These are phyloP conservation scores for Candida glaebosa DNA, from an alignment of 805 yeast genomes.

Conservation along the genomic window DNA sequence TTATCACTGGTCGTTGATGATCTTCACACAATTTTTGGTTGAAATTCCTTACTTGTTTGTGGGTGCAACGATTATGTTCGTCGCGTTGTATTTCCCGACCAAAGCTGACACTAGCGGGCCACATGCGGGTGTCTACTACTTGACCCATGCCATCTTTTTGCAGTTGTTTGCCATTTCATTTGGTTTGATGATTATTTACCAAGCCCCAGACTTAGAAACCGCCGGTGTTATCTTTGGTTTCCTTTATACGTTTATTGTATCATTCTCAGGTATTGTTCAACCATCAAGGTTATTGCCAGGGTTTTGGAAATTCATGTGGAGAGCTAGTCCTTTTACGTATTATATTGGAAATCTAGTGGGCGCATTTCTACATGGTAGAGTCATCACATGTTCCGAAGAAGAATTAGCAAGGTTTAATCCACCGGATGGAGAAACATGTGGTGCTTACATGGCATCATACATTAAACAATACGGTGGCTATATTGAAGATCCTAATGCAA, in stretches of 20 bases:
- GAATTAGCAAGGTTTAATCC: slow-evolving; percentile 30
- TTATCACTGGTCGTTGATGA: slow-evolving; percentile 64
- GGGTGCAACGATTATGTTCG: slow-evolving; percentile 27
- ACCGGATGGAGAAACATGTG: slow-evolving; percentile 64
- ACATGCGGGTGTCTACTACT: slow-evolving; percentile 34
- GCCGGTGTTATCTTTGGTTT: slow-evolving; percentile 60
- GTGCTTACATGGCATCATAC: slow-evolving; percentile 46
- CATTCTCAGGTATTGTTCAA: slow-evolving; percentile 71
- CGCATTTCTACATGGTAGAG: slow-evolving; percentile 43
- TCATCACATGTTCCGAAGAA: slow-evolving; percentile 35
- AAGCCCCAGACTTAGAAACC: slow-evolving; percentile 61
- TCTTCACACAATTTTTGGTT: slow-evolving; percentile 49
- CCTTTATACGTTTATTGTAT: slow-evolving; percentile 52
- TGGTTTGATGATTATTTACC: slow-evolving; percentile 43
- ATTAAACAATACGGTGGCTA: slow-evolving; percentile 51
- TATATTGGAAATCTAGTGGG: slow-evolving; percentile 55
- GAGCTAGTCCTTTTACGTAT: slow-evolving; percentile 70
- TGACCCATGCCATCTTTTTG: slow-evolving; percentile 25
- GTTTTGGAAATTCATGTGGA: slow-evolving; percentile 84
- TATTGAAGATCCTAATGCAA: slow-evolving; percentile 48
- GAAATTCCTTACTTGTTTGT: slow-evolving; percentile 57
- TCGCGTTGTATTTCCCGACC: slow-evolving; percentile 50
- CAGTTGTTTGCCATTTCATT: slow-evolving; percentile 30
- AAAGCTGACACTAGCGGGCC: slow-evolving; percentile 41
- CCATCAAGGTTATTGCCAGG: slow-evolving; percentile 60